Base-by-base conservation (phyloP, 164 flowering plant species). In the Akebia trifoliata region DNA sequence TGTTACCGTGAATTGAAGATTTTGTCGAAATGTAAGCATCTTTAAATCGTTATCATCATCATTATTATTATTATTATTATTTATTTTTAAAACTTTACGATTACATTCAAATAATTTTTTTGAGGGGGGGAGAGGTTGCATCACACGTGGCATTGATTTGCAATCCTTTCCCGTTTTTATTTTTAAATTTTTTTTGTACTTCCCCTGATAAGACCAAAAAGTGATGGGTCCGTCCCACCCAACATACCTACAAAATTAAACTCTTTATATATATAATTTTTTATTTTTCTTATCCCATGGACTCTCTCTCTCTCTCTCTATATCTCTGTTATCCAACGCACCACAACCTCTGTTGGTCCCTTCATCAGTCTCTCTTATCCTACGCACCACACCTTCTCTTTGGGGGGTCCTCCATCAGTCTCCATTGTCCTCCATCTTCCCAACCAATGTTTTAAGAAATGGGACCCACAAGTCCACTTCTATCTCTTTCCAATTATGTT, bases 401-500 rank as follows among this genome's bases (percentile, higher is more conserved):
- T 2, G 0, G 21, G 12, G 12, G 3, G 21, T 20, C 53, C 29
- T 10, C 8, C 55, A n/a, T 4, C 26, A 21, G 1, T 11, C 24
- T 29, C 28, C 14, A 10, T 34, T 51, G 26, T 51, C 25, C 8
- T 20, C 37, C 39, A 31, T 50, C 54, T 30, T 14, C 22, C 25
- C 38, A 7, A 18, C 26, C 54, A 30, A 17, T 14, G 32, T 31
- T 51, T 7, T 25, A 18, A 34, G 4, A 47, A 4, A 14, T 29
- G 30, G 61, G 51, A 2, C 61, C 61, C 51, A 57, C 40, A 36
- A n/a, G 6, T 28, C 14, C 28, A 24, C 39, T 43, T 28, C 32
- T 54, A 22, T 59, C 60, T 39, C 49, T 29, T 40, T 10, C 32
- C 32, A 67, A 72, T 73, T 65, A 70, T 43, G n/a, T 71, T 60